Conservation (phyloP, 495 filamentous ascomycete genomes). For the Tetracladium setigerum region DNA sequence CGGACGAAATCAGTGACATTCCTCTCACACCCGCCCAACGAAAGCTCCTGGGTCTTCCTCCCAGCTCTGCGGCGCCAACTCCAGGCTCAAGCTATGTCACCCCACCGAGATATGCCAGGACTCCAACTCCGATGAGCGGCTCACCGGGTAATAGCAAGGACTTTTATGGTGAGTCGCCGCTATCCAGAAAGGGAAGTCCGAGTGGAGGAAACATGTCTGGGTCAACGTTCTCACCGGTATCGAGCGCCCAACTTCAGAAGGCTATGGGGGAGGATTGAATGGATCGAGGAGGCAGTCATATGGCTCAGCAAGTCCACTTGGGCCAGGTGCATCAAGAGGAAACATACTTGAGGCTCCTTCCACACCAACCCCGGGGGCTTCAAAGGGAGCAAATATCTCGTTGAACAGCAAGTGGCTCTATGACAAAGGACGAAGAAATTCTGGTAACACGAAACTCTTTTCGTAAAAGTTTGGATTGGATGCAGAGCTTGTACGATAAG, state of each 20-base stretch:
- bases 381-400: conserved; percentile 61
- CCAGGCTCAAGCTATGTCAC: conserved; percentile 64
- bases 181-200: conserved; percentile 33
- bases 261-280: conserved; percentile 44
- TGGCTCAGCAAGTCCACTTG: conserved; percentile 45
- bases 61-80: conserved; percentile 56
- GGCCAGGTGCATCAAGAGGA: conserved; percentile 24
- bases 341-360: conserved; percentile 34
- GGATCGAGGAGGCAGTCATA: conserved; percentile 54
- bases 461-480: conserved; percentile 6
- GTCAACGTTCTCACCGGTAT: conserved; percentile 23
- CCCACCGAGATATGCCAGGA: conserved; percentile 79
- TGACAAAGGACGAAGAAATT: conserved; percentile 56
- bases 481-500: conserved; percentile 5
- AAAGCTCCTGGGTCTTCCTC: conserved; percentile 71
- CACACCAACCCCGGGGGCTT: conserved; percentile 53
- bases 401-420: conserved; percentile 92
- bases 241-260: conserved; percentile 66
- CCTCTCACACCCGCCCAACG: conserved; percentile 87
- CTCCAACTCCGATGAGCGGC: conserved; percentile 42
- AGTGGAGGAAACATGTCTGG: conserved; percentile 23
- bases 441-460: conserved; percentile 28
- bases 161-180: conserved; percentile 47
- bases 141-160: conserved; percentile 39
- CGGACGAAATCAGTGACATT: conserved; percentile 80